Base-by-base conservation (phyloP, 768 basidiomycete species). In the Lyophyllum semitale region DNA sequence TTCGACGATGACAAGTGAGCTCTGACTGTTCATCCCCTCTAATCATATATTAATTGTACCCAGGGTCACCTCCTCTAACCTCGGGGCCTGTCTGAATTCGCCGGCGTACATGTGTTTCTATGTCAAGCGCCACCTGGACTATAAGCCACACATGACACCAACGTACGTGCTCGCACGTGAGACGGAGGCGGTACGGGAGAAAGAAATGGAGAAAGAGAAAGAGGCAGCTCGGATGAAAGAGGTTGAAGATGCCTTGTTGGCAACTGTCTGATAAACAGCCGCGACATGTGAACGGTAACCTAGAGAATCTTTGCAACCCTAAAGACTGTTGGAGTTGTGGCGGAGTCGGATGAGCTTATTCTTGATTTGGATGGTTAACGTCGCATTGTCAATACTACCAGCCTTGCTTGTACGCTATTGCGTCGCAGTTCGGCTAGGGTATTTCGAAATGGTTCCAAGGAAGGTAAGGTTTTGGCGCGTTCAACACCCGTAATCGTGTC, bases 61-160 rank as follows among this genome's bases (percentile, higher is more conserved):
- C 64, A 89, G 88, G 71, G 92, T 95, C 9, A 85, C 85, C 0
- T 81, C 79, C 20, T 84, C 93, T 11, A 87, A 77, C 23, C 77
- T 95, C 20, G 77, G 80, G 8, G 80, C 81, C 1, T 89, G 88
- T 51, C 77, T 95, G 38, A 74, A 69, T 46, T 92, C 93, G 18
- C 79, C 84, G 46, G 88, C 92, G 5, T 96, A 96, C 70, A 95
- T 96, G 94, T 92, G 93, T 59, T 95, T 95, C 74, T 97, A 96
- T 67, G 91, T 93, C 57, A 95, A 95, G 70, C 84, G 91, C 11
- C 84, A 91, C 58, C 76, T 95, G 43, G 91, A 95, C 59, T 95
- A 95, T 72, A 88, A 86, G 67, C 85, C 88, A 0, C 70, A 84
- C 65, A 78, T 76, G 63, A 84, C 78, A 25, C 89, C 90, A 4